Evolutionary conservation across 2,329 filamentous ascomycete species (phyloP), one percentile per base, ranked within the genome.

Genomic region (Penicillium sp.): DNA sequence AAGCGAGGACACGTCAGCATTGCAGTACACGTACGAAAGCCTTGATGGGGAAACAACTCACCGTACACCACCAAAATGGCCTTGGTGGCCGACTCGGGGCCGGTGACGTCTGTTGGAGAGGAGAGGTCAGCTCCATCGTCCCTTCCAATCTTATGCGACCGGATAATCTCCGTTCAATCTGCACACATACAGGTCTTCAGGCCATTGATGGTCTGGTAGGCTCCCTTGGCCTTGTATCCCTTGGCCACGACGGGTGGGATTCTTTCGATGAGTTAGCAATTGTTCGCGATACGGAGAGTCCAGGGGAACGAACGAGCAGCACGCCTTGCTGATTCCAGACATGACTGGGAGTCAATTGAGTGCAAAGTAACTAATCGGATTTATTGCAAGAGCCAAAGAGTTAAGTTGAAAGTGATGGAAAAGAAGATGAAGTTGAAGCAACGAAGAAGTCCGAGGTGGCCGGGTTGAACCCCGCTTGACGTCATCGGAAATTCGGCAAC

Each of bases 151-250:
- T 38, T 18, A 11, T 13, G 9, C 9, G 9, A 20, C 35, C 16
- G 35, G 16, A 18, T 4, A 22, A 38, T 13, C 4, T 4, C 4
- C n/a, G 22, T n/a, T 13, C 22, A 27, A 41, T 24, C 7, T 41
- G 14, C 13, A 25, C 22, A 67, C 72, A 5, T 65, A 81, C 78
- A 86, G 4, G 82, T 86, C 71, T 84, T 84, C 71, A 85, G 59
- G 58, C 82, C 82, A 70, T 82, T 78, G 63, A 83, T 73, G 50
- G 77, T 79, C 61, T 78, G 82, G 64, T 79, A 86, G 60, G 79
- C 72, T 46, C 83, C 83, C 69, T 85, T 85, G 53, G 73, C 69
- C 60, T 79, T 68, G 69, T 85, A 85, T 47, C 66, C 72, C 56
- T 72, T 65, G 46, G 70, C 62, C 22, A 75, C 61, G 33, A 75